Percentiles rank a stretch among this genome's conserved stretches.
These are phyloP conservation scores for Pistacia vera DNA, from an alignment of 345 rosid genomes.

Conservation along the genomic window DNA sequence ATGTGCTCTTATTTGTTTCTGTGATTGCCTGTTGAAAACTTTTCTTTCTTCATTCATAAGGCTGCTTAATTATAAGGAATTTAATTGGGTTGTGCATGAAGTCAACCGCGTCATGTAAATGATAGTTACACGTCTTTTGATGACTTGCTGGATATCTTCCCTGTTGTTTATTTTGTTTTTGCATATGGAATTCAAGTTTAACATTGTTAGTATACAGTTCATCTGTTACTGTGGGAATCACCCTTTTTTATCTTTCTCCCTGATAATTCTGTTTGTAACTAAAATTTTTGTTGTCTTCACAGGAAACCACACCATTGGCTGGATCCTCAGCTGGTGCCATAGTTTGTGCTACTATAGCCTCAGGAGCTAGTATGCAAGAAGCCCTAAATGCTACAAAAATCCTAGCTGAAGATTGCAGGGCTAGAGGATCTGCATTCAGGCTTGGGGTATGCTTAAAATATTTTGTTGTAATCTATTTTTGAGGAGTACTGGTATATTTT, in stretches of 20 bases:
- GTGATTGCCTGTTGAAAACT: neutral
- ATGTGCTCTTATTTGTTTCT: neutral
- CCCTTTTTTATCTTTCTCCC: neutral
- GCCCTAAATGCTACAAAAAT: constrained; percentile 71
- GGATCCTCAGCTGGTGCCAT: constrained; percentile 98
- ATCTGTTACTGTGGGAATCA: neutral
- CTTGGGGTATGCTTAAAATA: constrained; percentile 69
- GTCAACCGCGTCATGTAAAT: neutral
- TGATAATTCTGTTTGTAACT: neutral
- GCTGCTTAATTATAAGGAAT: neutral
- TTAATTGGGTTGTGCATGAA: neutral
- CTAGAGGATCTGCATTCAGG: constrained; percentile 88
- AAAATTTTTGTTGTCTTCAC: constrained; percentile 13
- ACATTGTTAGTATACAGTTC: neutral
- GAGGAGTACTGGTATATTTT: neutral
- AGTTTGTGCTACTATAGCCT: constrained; percentile 79
- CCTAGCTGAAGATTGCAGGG: constrained; percentile 78
- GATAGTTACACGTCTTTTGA: too few species aligned
- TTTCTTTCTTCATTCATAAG: neutral
- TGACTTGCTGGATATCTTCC: neutral
- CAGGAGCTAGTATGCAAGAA: constrained; percentile 77
- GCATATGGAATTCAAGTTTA: neutral
- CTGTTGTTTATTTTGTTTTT: neutral
- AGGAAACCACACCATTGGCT: constrained; percentile 93
- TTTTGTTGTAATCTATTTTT: neutral